Evolutionary conservation across 2,329 filamentous ascomycete species (phyloP).

Genomic region (Colletotrichum lindemuthianum): DNA sequence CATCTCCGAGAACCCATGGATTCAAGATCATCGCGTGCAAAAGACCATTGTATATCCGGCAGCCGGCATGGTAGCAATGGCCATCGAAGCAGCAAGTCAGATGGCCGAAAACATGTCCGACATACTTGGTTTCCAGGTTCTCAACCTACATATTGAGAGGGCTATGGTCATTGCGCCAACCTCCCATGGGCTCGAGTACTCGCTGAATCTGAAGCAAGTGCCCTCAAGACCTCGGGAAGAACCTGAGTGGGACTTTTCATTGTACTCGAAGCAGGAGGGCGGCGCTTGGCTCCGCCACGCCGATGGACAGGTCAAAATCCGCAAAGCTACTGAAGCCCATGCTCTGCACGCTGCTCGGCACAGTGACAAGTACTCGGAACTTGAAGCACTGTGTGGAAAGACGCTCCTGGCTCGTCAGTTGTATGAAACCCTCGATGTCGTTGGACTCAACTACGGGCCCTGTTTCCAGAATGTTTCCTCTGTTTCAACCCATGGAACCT

Average conservation of each 20-base stretch:
- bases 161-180: conserved; percentile 62
- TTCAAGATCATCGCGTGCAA: conserved; percentile 62
- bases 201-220: conserved; percentile 54
- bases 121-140: conserved; percentile 54
- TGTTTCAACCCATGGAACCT: conserved; percentile 44
- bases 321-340: neutral
- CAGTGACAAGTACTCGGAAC: conserved; percentile 38
- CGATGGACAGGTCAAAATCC: conserved; percentile 37
- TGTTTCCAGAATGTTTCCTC: conserved; percentile 59
- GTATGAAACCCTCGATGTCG: conserved; percentile 60
- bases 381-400: conserved; percentile 45
- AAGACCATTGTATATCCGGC: conserved; percentile 62
- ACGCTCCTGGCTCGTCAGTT: conserved; percentile 55
- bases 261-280: conserved; percentile 56
- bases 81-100: conserved; percentile 57
- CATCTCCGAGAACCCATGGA: conserved; percentile 61
- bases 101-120: conserved; percentile 39
- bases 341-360: conserved; percentile 5
- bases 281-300: conserved; percentile 37
- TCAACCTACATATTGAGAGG: conserved; percentile 57
- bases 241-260: conserved; percentile 50
- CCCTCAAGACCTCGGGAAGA: conserved; percentile 25
- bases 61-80: conserved; percentile 61
- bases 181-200: conserved; percentile 59
- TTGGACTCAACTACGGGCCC: conserved; percentile 63